These are phyloP conservation scores for Phytophthora boehmeriae DNA, from an alignment of 352 stramenopile species.

Conservation along the genomic window DNA sequence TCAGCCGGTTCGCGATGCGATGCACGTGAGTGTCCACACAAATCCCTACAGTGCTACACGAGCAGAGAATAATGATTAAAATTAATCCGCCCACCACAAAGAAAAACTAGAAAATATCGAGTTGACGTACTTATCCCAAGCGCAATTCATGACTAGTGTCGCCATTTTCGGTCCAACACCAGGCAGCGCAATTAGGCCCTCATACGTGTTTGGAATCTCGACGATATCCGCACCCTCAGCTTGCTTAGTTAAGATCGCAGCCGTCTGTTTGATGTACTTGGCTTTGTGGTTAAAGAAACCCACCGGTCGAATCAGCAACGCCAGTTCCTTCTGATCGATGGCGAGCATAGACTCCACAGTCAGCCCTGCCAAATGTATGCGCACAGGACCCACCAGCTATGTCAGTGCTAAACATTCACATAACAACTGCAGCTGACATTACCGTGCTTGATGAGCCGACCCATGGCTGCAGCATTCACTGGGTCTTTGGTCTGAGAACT, in stretches of 20 bases:
- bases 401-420: neutral
- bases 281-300: constrained; percentile 98
- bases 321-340: constrained; percentile 84
- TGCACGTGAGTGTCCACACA: constrained; percentile 98
- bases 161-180: constrained; percentile 98
- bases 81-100: neutral
- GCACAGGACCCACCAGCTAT: neutral
- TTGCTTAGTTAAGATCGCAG: constrained; percentile 50
- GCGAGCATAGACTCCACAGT: constrained; percentile 88
- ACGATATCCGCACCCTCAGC: constrained; percentile 36
- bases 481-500: constrained; percentile 97
- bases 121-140: constrained; percentile 81
- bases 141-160: constrained; percentile 93
- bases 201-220: constrained; percentile 93
- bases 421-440: neutral
- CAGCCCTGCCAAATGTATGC: constrained; percentile 51
- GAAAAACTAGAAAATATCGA: neutral
- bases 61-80: neutral
- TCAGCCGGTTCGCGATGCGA: constrained; percentile 95
- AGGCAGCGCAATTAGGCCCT: constrained; percentile 90
- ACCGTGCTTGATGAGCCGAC: constrained; percentile 64
- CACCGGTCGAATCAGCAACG: constrained; percentile 90
- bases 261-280: constrained; percentile 93
- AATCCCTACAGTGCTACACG: constrained; percentile 85
- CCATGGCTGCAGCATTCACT: constrained; percentile 82